These are phyloP conservation scores for Cyberlindnera samutprakarnensis DNA, from an alignment of 805 yeast genomes.

Conservation along the genomic window DNA sequence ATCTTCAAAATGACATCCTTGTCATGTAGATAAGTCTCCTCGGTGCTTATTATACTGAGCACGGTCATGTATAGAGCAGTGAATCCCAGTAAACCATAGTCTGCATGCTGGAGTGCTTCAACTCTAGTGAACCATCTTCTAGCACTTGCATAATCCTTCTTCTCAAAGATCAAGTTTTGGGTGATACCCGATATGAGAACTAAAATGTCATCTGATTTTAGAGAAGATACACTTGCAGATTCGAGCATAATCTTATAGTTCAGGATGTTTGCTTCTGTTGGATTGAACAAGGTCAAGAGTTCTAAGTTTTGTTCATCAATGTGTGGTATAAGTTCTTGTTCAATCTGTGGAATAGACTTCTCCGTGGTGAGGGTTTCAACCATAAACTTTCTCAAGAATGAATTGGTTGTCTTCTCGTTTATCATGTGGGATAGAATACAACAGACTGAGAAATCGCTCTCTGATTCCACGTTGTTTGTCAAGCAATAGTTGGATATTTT, in stretches of 20 bases:
- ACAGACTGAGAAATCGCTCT: slow-evolving; percentile 8
- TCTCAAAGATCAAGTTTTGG: slow-evolving; percentile 19
- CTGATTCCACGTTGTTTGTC: slow-evolving; percentile 1
- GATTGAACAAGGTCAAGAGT: slow-evolving; percentile 23
- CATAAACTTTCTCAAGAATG: slow-evolving; percentile 19
- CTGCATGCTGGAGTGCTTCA: slow-evolving; percentile 4
- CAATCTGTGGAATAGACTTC: slow-evolving; percentile 14
- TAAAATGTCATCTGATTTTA: slow-evolving; percentile 19
- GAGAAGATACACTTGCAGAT: slow-evolving; percentile 11
- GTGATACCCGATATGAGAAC: slow-evolving; percentile 22
- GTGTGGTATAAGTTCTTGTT: slow-evolving; percentile 6
- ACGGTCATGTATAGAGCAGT: slow-evolving; percentile 23
- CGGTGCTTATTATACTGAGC: slow-evolving; percentile 14
- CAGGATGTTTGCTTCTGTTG: slow-evolving; percentile 20
- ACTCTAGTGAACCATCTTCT: slow-evolving; percentile 19
- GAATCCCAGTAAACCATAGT: slow-evolving; percentile 22
- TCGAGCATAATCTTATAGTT: slow-evolving; percentile 16
- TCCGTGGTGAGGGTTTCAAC: slow-evolving; percentile 16
- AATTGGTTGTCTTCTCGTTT: slow-evolving; percentile 17
- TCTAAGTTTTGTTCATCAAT: slow-evolving; percentile 16
- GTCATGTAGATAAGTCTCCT: slow-evolving; percentile 10
- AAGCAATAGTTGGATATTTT: slow-evolving; percentile 13
- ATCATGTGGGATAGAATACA: slow-evolving; percentile 15
- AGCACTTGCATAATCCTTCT: slow-evolving; percentile 18
- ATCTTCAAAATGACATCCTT: slow-evolving; percentile 16